phyloP scores from a whole-genome alignment of 1,284 basidiomycete species.

The Leccinum pallidistipes region DNA sequence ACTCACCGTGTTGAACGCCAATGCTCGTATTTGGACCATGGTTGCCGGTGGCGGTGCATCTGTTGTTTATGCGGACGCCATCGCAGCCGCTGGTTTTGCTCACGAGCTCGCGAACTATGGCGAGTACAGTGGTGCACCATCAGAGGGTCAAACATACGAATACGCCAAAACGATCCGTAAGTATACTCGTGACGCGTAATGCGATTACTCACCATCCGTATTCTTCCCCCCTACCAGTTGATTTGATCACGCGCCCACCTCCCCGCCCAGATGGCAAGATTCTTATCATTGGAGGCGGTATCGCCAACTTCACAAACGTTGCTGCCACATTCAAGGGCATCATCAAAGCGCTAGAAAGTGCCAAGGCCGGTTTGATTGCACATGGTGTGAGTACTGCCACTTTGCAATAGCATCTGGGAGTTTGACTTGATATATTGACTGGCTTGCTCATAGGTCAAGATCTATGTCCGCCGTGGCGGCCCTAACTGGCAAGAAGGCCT shows the following conservation, averaged over 20 bases:
- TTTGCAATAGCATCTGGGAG: neutral
- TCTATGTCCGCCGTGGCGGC: slow-evolving; percentile 97
- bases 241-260: slow-evolving; percentile 91
- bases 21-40: slow-evolving; percentile 99
- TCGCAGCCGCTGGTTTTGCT: slow-evolving; percentile 95
- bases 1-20: slow-evolving; percentile 93
- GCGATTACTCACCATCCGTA: slow-evolving; percentile 1
- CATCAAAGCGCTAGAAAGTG: slow-evolving; percentile 95
- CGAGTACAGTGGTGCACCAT: slow-evolving; percentile 98
- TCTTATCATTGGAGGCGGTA: slow-evolving; percentile 99
- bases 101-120: slow-evolving; percentile 99
- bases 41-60: slow-evolving; percentile 89
- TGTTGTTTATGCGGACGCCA: slow-evolving; percentile 93
- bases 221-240: slow-evolving; percentile 49
- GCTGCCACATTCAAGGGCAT: slow-evolving; percentile 99
- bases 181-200: slow-evolving; percentile 29
- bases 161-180: slow-evolving; percentile 97
- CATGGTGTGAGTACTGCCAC: slow-evolving; percentile 44
- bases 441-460: slow-evolving; percentile 60
- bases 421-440: neutral
- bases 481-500: slow-evolving; percentile 99
- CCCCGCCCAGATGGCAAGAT: slow-evolving; percentile 91
- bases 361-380: slow-evolving; percentile 80
- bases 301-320: slow-evolving; percentile 99
- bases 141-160: slow-evolving; percentile 98